These are phyloP conservation scores for Orobanche coerulescens DNA, from an alignment of 257 asterid genomes.

Conservation along the genomic window DNA sequence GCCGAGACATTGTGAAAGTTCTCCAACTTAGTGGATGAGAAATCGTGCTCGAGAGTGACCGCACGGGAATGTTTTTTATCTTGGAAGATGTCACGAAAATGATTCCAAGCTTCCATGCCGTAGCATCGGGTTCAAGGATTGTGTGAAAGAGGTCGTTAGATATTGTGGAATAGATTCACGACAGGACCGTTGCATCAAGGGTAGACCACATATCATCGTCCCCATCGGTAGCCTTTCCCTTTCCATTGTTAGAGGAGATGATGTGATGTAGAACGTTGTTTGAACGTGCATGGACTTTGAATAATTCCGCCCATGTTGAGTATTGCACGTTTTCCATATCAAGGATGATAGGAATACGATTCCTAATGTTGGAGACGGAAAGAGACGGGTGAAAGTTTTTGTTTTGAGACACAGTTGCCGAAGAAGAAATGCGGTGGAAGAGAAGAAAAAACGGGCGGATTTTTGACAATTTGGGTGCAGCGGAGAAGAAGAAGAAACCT, in stretches of 20 bases:
- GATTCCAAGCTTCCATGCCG: no score
- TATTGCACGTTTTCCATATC: constrained; percentile 15
- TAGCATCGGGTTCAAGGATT: no score
- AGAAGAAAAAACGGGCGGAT: no score
- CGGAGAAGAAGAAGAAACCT: no score
- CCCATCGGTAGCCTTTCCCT: neutral
- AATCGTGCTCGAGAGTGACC: neutral
- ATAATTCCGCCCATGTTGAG: constrained; percentile 8
- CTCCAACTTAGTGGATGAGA: neutral
- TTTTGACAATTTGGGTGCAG: no score
- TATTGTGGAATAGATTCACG: no score
- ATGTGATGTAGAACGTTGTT: constrained; percentile 1
- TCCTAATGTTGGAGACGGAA: constrained; percentile 8
- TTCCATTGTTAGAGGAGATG: neutral
- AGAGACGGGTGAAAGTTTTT: neutral
- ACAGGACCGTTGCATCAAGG: neutral
- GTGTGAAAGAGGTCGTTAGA: no score
- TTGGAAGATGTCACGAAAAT: no score
- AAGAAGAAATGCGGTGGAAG: no score
- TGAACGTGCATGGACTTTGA: constrained; percentile 1
- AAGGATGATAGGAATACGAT: neutral
- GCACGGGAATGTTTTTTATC: neutral
- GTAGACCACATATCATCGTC: neutral
- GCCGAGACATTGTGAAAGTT: neutral
- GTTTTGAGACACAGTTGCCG: no score